Conservation (phyloP, 257 asterid species). For the Dorcoceras hygrometricum region DNA sequence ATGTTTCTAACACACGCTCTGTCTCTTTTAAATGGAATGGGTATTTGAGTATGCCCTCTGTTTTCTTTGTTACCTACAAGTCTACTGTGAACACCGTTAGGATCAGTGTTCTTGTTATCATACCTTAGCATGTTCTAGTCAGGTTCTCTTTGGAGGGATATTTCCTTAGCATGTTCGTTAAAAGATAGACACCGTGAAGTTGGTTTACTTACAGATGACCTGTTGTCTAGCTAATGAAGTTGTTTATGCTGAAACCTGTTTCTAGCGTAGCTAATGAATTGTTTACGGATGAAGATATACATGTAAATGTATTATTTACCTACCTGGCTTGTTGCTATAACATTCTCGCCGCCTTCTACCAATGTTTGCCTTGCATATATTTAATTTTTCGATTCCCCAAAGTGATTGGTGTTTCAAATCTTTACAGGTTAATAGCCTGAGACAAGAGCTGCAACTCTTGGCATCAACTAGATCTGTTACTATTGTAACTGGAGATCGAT, state of each 20-base stretch:
- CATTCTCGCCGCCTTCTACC: not conserved
- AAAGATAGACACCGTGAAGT: not conserved
- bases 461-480: constrained; percentile 62
- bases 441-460: constrained; percentile 71
- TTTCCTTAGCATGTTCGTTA: constrained; percentile 8
- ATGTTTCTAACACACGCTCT: not conserved
- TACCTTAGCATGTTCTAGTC: not conserved
- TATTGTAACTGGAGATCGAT: constrained; percentile 64
- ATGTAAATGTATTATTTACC: not conserved
- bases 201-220: constrained; percentile 17
- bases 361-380: not conserved
- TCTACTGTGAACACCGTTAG: not conserved
- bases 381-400: constrained; percentile 2
- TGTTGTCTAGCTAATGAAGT: constrained; percentile 13
- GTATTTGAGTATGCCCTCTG: not conserved
- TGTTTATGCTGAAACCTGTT: not conserved
- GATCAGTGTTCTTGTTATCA: constrained; percentile 3
- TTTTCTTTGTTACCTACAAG: not conserved
- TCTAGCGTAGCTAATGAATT: not conserved
- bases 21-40: not conserved
- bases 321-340: not conserved
- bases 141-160: constrained; percentile 18
- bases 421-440: constrained; percentile 70
- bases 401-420: constrained; percentile 17
- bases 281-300: not conserved